Evolutionary conservation across 768 basidiomycete genomes (phyloP).

Genomic region (Mycena epipterygia): DNA sequence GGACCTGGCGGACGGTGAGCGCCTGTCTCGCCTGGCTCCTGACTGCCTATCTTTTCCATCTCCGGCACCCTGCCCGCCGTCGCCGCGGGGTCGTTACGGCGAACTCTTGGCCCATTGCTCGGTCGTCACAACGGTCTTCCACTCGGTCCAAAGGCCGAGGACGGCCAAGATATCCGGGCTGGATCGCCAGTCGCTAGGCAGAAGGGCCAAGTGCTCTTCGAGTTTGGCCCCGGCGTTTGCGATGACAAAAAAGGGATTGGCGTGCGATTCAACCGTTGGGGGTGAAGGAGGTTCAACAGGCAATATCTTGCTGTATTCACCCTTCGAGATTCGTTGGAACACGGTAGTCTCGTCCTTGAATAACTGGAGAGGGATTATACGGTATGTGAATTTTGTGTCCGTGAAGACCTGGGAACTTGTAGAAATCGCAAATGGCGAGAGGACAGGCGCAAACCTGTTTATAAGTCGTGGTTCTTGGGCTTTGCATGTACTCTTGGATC

Average conservation of each 20-base stretch:
- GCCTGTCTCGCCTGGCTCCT: constrained; percentile 1
- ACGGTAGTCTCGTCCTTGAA: too few species aligned
- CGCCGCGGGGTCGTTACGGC: not conserved
- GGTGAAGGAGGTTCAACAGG: too few species aligned
- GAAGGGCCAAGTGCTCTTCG: not conserved
- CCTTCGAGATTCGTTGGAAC: too few species aligned
- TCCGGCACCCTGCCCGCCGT: not conserved
- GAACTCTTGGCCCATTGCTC: not conserved
- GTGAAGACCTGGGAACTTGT: too few species aligned
- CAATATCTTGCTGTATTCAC: too few species aligned
- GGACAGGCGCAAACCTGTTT: too few species aligned
- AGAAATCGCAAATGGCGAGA: too few species aligned
- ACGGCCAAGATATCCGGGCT: not conserved
- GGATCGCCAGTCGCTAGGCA: not conserved
- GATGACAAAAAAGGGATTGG: constrained; percentile 7
- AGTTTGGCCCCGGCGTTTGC: constrained; percentile 1
- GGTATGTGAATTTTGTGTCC: too few species aligned
- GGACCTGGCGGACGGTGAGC: constrained; percentile 5
- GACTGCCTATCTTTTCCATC: not conserved
- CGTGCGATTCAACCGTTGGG: too few species aligned
- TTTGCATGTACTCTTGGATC: too few species aligned
- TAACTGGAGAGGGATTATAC: too few species aligned
- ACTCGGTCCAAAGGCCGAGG: not conserved
- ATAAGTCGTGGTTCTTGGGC: too few species aligned
- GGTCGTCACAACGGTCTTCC: not conserved